phyloP scores from a whole-genome alignment of 345 rosid genomes.

The Salix koriyanagi region DNA sequence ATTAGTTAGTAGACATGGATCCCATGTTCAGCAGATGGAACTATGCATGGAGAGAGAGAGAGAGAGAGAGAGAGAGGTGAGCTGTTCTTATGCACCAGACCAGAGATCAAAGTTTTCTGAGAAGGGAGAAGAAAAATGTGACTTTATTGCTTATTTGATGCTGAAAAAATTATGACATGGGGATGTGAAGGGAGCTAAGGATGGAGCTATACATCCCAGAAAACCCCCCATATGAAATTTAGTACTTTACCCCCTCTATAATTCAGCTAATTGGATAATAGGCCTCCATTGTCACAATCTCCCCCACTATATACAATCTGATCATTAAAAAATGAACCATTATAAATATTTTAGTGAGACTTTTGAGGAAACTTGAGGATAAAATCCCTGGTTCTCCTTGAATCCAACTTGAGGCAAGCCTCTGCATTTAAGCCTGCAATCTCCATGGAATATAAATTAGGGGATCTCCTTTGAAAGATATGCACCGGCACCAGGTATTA shows the following conservation, averaged over 20 bases:
- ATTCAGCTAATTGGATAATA: not conserved
- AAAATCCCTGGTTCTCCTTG: conserved; percentile 7
- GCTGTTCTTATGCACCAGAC: not conserved
- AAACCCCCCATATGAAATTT: not conserved
- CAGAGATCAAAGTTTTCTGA: not conserved
- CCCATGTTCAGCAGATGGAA: not conserved
- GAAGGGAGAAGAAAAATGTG: not conserved
- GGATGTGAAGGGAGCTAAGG: not conserved
- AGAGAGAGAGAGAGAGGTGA: not conserved
- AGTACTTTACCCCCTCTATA: conserved; percentile 6
- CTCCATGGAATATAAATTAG: not conserved
- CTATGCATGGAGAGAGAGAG: not conserved
- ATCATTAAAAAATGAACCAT: conserved; percentile 6
- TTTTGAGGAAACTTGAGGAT: conserved; percentile 15
- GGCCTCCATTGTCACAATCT: not conserved
- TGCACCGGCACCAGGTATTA: conserved; percentile 2
- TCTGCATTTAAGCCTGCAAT: conserved; percentile 2
- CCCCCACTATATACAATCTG: conserved; percentile 18
- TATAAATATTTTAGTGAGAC: conserved; percentile 13
- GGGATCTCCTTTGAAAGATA: conserved; percentile 16
- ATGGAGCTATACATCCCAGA: not conserved
- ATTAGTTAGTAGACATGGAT: not conserved
- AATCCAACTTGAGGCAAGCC: conserved; percentile 1
- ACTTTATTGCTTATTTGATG: conserved; percentile 7
- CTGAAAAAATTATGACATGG: conserved; percentile 5